phyloP scores from a whole-genome alignment of 1,284 basidiomycete species.

The Apiotrichum mycotoxinovorans region DNA sequence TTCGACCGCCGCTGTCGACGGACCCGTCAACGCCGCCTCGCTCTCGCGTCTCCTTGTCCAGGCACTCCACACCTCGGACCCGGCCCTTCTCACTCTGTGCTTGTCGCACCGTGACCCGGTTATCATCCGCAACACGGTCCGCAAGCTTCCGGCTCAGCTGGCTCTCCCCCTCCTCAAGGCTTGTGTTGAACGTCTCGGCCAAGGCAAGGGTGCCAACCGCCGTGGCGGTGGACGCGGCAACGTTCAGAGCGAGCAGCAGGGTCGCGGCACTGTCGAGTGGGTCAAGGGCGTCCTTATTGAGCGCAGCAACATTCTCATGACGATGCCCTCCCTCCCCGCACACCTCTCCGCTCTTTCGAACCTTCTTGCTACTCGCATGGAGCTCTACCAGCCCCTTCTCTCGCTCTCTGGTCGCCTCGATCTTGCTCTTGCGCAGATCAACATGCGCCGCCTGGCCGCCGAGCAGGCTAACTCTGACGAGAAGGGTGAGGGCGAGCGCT shows the following conservation, averaged over 20 bases:
- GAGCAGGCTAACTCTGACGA: conserved; percentile 31
- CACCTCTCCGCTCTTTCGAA: conserved; percentile 79
- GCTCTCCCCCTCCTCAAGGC: conserved; percentile 82
- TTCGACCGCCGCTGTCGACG: conserved; percentile 30
- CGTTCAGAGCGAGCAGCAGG: conserved; percentile 79
- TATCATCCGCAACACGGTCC: conserved; percentile 83
- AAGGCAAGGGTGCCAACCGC: conserved; percentile 67
- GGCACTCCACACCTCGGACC: conserved; percentile 92
- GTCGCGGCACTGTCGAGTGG: conserved; percentile 81
- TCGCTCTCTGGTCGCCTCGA: conserved; percentile 86
- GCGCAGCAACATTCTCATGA: conserved; percentile 91
- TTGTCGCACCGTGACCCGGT: conserved; percentile 73
- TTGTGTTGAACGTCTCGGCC: conserved; percentile 82
- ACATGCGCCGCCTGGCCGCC: conserved; percentile 57
- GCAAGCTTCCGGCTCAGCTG: conserved; percentile 81
- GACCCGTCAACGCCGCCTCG: conserved; percentile 73
- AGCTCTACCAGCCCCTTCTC: conserved; percentile 78
- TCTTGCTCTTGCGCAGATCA: conserved; percentile 89
- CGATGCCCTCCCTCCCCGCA: conserved; percentile 51
- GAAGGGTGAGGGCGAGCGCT: conserved; percentile 48
- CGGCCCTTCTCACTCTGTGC: conserved; percentile 81
- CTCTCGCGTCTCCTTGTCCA: conserved; percentile 93
- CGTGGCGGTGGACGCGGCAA: conserved; percentile 64
- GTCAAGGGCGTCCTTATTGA: conserved; percentile 79
- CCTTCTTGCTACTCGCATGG: conserved; percentile 72